phyloP scores from a whole-genome alignment of 345 rosid species.

The Balakata baccata region DNA sequence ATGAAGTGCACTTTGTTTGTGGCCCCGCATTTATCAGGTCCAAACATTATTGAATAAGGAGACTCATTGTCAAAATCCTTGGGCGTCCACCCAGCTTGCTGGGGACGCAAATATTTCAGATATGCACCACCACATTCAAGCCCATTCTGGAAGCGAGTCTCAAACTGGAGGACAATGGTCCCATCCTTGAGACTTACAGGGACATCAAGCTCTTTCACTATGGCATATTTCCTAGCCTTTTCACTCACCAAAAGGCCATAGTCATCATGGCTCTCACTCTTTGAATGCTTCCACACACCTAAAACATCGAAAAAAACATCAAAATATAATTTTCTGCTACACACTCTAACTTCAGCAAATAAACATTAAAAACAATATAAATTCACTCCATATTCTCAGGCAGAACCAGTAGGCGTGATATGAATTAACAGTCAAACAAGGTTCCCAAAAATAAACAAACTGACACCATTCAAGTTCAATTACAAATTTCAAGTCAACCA shows the following conservation, averaged over 20 bases:
- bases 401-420: constrained; percentile 1
- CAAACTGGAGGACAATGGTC: constrained; percentile 69
- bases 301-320: constrained; percentile 15
- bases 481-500: not conserved
- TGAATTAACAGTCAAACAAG: not conserved
- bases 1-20: constrained; percentile 92
- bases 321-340: constrained; percentile 2
- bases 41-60: constrained; percentile 85
- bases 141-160: constrained; percentile 71
- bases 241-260: constrained; percentile 83
- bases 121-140: constrained; percentile 94
- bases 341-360: not conserved
- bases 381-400: no score
- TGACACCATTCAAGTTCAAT: not conserved
- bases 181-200: constrained; percentile 61
- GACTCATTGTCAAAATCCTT: constrained; percentile 67
- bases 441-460: not conserved
- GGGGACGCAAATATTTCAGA: constrained; percentile 70
- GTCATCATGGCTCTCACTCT: constrained; percentile 83
- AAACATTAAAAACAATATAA: not conserved
- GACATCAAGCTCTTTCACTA: constrained; percentile 66
- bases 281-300: constrained; percentile 79
- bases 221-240: constrained; percentile 70
- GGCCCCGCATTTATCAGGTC: constrained; percentile 83
- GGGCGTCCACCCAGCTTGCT: constrained; percentile 67